These are phyloP conservation scores for Cladophialophora carrionii DNA, from an alignment of 2,329 filamentous ascomycete species.

Conservation along the genomic window DNA sequence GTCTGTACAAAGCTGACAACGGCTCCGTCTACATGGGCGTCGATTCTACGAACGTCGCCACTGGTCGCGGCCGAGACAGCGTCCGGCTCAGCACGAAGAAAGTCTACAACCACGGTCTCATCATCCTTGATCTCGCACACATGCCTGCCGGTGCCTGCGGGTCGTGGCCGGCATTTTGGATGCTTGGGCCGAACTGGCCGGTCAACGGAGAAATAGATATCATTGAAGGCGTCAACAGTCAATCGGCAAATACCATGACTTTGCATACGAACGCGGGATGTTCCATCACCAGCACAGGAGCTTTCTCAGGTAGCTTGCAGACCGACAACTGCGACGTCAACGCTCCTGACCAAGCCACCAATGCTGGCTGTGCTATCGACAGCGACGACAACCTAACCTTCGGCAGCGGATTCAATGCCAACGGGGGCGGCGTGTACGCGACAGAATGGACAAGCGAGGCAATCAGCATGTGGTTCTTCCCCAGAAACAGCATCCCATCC, in stretches of 20 bases:
- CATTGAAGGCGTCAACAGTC: conserved; percentile 71
- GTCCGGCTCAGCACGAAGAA: conserved; percentile 71
- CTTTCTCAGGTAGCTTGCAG: conserved; percentile 53
- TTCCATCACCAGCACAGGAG: conserved; percentile 54
- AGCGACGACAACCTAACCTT: conserved; percentile 60
- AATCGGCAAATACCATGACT: conserved; percentile 63
- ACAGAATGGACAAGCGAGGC: conserved; percentile 73
- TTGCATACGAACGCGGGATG: conserved; percentile 69
- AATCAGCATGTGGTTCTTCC: conserved; percentile 84
- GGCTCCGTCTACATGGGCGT: conserved; percentile 69
- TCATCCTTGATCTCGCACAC: conserved; percentile 72
- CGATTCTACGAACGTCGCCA: conserved; percentile 62
- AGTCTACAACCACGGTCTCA: conserved; percentile 66
- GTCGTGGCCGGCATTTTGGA: conserved; percentile 70
- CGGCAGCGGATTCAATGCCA: conserved; percentile 71
- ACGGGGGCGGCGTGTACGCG: conserved; percentile 71
- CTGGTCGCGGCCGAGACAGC: conserved; percentile 65
- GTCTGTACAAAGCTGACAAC: conserved; percentile 62
- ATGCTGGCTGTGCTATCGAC: conserved; percentile 64
- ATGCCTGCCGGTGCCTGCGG: conserved; percentile 75
- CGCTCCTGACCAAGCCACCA: conserved; percentile 49
- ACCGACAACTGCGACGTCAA: conserved; percentile 62
- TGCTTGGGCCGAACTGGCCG: conserved; percentile 64
- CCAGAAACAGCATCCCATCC: conserved; percentile 64
- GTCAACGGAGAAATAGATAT: conserved; percentile 70